Percentiles rank a stretch among this genome's conserved stretches.
These are phyloP conservation scores for Laburnicola sp. DNA, from an alignment of 2,329 filamentous ascomycete genomes.

Conservation along the genomic window DNA sequence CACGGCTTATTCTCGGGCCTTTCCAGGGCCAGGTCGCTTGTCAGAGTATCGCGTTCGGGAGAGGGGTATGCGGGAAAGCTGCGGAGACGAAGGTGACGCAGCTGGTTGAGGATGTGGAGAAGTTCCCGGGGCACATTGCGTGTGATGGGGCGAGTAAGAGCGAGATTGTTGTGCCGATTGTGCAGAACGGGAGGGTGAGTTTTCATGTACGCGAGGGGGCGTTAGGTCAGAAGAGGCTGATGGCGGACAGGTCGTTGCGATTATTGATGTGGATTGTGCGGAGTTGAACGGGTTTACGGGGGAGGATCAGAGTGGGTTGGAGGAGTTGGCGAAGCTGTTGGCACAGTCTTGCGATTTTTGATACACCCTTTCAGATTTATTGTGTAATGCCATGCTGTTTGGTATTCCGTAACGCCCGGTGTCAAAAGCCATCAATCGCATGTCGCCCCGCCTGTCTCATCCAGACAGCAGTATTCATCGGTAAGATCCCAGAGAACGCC, in stretches of 20 bases:
- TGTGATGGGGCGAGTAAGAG: constrained; percentile 76
- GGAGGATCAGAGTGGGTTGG: constrained; percentile 66
- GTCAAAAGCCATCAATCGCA: too few relatives aligned
- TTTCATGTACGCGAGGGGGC: constrained; percentile 9
- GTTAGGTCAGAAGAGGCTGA: constrained; percentile 25
- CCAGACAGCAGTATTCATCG: too few relatives aligned
- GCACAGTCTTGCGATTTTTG: constrained; percentile 41
- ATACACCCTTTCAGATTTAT: neutral
- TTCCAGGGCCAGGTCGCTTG: constrained; percentile 81
- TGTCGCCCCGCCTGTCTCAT: too few relatives aligned
- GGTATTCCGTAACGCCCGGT: neutral
- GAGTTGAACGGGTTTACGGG: constrained; percentile 68
- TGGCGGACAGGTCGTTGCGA: constrained; percentile 61
- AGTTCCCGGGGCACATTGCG: constrained; percentile 79
- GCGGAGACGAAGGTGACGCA: constrained; percentile 65
- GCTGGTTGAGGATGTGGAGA: constrained; percentile 68
- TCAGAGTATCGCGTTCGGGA: constrained; percentile 72
- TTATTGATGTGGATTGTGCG: constrained; percentile 80
- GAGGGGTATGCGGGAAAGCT: constrained; percentile 75
- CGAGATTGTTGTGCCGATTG: constrained; percentile 79
- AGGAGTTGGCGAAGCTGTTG: constrained; percentile 56
- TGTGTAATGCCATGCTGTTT: neutral
- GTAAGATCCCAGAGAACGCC: too few relatives aligned
- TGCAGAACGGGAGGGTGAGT: constrained; percentile 54
- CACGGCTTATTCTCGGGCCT: constrained; percentile 72